A percentile compares a stretch with the other conserved stretches of the same genome.
phyloP scores from a whole-genome alignment of 75 land plant species.

The Cunninghamia lanceolata region DNA sequence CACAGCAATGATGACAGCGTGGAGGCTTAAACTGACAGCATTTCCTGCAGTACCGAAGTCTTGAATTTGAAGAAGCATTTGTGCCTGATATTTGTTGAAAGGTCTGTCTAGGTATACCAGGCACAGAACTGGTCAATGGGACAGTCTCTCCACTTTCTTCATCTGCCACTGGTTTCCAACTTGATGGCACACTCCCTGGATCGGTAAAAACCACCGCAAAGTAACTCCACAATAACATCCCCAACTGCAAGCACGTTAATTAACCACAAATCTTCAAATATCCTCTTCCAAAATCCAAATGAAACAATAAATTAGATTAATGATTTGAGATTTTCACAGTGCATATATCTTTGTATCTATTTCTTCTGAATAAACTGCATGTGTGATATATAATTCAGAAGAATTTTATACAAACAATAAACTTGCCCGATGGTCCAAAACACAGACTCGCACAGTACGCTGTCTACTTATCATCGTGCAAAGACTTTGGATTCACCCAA shows the following conservation, averaged over 20 bases:
- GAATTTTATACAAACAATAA: background rate
- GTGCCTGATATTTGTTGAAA: background rate
- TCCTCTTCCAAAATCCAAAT: background rate
- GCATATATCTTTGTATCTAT: background rate
- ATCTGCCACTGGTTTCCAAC: slow-evolving; percentile 57
- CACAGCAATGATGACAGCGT: slow-evolving; percentile 86
- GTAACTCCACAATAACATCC: slow-evolving; percentile 71
- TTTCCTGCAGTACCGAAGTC: slow-evolving; percentile 41
- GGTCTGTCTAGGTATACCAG: background rate
- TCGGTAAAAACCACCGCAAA: slow-evolving; percentile 67
- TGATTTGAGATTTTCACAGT: background rate
- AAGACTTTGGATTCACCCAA: background rate
- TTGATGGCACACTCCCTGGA: slow-evolving; percentile 79
- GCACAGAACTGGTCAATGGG: slow-evolving; percentile 11
- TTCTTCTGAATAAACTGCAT: background rate
- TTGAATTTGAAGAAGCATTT: slow-evolving; percentile 10
- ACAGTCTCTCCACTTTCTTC: slow-evolving; percentile 57
- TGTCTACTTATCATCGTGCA: background rate
- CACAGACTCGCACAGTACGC: background rate
- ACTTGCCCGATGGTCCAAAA: background rate
- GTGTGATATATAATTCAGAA: background rate
- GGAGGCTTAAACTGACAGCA: slow-evolving; percentile 57
- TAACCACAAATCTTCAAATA: background rate
- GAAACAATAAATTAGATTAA: background rate
- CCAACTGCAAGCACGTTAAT: slow-evolving; percentile 53